phyloP scores from a whole-genome alignment of 106 monocot genomes.

The Dendrobium huoshanense region DNA sequence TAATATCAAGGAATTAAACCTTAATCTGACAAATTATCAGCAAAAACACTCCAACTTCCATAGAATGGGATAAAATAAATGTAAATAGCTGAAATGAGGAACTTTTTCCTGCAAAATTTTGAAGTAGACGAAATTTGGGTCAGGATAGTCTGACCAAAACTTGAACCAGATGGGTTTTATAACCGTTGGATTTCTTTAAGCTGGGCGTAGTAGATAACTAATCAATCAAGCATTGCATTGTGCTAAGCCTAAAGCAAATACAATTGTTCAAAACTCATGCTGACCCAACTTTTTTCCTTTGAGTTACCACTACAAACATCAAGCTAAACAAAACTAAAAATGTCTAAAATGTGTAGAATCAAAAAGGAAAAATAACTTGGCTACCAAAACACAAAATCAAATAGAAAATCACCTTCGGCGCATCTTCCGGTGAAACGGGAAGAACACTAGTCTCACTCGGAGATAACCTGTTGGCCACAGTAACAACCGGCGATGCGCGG shows the following conservation, averaged over 20 bases:
- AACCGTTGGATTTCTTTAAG: too few species aligned
- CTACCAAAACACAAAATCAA: background rate
- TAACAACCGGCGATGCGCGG: background rate
- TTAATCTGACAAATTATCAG: background rate
- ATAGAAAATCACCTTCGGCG: conserved; percentile 1
- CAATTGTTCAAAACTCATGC: too few species aligned
- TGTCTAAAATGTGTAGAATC: background rate
- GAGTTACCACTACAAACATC: background rate
- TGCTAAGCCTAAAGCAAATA: too few species aligned
- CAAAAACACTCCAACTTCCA: background rate
- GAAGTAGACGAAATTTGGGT: background rate
- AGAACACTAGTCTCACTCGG: background rate
- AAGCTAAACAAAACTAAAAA: background rate
- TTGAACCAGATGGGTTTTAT: too few species aligned
- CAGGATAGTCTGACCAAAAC: too few species aligned
- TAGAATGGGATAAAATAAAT: background rate
- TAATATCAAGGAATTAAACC: background rate
- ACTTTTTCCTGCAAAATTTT: background rate
- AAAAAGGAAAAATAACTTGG: background rate
- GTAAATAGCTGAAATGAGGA: background rate
- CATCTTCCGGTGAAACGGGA: conserved; percentile 5
- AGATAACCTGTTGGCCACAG: background rate
- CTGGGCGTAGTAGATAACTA: too few species aligned
- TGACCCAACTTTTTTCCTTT: too few species aligned
- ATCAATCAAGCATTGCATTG: too few species aligned